Conservation (phyloP, 2,329 filamentous ascomycete species). For the Colletotrichum lindemuthianum region DNA sequence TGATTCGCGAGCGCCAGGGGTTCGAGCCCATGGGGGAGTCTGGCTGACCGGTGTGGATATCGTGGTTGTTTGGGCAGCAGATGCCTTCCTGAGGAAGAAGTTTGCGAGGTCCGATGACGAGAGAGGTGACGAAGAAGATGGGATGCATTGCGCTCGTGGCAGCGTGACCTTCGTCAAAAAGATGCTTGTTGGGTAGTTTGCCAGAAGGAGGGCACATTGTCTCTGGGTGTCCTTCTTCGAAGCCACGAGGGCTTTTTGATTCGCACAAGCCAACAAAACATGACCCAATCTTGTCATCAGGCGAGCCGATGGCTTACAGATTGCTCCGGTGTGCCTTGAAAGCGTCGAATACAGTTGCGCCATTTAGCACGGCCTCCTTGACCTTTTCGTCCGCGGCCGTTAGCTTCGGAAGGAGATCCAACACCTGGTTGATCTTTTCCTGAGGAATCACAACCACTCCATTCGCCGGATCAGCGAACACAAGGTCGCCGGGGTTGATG, state of each 20-base stretch:
- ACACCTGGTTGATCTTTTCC: slow-evolving; percentile 66
- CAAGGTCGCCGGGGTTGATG: slow-evolving; percentile 68
- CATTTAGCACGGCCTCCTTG: slow-evolving; percentile 71
- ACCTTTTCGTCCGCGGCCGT: slow-evolving; percentile 66
- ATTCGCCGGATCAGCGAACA: slow-evolving; percentile 76
- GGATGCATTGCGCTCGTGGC: no score
- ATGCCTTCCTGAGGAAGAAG: no score
- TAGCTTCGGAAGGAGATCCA: slow-evolving; percentile 66
- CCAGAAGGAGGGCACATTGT: no score
- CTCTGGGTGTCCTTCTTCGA: no score
- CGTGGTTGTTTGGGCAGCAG: no score
- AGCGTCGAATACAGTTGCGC: slow-evolving; percentile 71
- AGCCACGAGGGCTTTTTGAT: slow-evolving; percentile 14
- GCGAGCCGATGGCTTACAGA: slow-evolving; percentile 38
- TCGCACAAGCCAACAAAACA: slow-evolving; percentile 35
- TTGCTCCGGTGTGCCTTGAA: slow-evolving; percentile 67
- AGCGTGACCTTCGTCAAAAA: no score
- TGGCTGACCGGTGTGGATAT: neutral
- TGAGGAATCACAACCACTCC: slow-evolving; percentile 75
- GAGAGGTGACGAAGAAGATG: no score
- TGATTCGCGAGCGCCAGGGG: slow-evolving; percentile 8
- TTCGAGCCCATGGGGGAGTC: slow-evolving; percentile 1
- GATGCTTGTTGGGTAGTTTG: no score
- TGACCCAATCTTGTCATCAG: neutral
- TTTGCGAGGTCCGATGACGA: no score